phyloP scores from a whole-genome alignment of 306 rosid species.

The Astragalus glycyphyllos region DNA sequence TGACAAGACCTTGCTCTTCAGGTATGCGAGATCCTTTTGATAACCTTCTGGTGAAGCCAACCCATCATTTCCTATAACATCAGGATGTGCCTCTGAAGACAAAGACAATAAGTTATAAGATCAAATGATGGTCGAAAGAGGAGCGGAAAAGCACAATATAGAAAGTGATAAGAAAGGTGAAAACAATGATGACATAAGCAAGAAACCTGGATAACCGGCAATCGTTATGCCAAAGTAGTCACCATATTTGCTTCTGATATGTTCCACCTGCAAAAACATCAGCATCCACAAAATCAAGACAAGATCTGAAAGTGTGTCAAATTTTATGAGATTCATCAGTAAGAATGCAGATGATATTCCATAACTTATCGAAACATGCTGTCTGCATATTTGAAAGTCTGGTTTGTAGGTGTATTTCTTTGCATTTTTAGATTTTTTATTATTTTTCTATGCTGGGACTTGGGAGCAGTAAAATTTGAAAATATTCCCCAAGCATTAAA shows the following conservation, averaged over 20 bases:
- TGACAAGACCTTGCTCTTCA: conserved; percentile 73
- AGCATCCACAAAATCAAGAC: conserved; percentile 25
- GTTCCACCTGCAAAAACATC: conserved; percentile 68
- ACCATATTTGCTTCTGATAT: conserved; percentile 73
- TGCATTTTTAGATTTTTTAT: conserved; percentile 13
- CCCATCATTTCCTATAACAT: conserved; percentile 73
- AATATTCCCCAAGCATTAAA: conserved; percentile 7
- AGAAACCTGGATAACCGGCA: conserved; percentile 96
- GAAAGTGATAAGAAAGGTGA: conserved; percentile 10
- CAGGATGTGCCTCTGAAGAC: conserved; percentile 90
- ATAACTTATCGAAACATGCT: conserved; percentile 17
- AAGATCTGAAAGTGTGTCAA: conserved; percentile 34
- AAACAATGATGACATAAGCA: conserved; percentile 28
- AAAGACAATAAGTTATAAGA: conserved; percentile 33
- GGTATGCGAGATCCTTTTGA: conserved; percentile 78
- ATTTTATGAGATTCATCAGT: conserved; percentile 4
- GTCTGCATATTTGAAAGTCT: neutral
- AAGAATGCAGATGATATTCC: conserved; percentile 34
- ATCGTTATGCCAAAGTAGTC: conserved; percentile 95
- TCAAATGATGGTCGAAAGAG: conserved; percentile 21
- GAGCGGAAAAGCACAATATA: neutral
- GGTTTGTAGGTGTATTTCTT: conserved; percentile 8
- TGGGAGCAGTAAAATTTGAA: conserved; percentile 7
- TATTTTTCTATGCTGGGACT: conserved; percentile 19
- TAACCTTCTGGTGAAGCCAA: conserved; percentile 78